Base-by-base conservation (phyloP, 2,329 filamentous ascomycete genomes). In the Sporothrix curviconia region DNA sequence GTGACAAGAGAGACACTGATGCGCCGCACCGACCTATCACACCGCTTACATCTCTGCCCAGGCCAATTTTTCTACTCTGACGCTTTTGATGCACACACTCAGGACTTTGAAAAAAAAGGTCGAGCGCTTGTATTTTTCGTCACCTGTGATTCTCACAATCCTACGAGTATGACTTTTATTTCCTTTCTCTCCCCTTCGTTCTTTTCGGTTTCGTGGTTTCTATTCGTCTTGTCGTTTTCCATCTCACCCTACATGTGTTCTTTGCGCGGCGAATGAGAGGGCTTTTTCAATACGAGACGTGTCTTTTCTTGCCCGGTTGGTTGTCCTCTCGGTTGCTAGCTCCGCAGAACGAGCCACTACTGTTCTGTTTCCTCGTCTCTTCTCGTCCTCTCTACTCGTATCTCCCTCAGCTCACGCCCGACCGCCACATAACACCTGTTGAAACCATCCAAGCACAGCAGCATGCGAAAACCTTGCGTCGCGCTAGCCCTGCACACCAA, bases 101-200 rank as follows among this genome's bases (percentile, higher is more conserved):
- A 9, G 15, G 4, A 42, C 17, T 17, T 7, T 12, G 9, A 44
- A n/a, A 34, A n/a, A 22, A 43, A 43, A n/a, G 55, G 36, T 51
- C 55, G 55, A 56, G 55, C 44, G 55, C 55, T 56, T 49, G 24
- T 47, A 24, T 42, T 19, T 42, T 11, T 24, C 51, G 25, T 54
- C 51, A 43, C 39, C n/a, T n/a, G n/a, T n/a, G n/a, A n/a, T 34
- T 14, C 15, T n/a, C 52, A 17, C 32, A 17, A 37, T 22, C 37
- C 22, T 39, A 15, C 11, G 7, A 9, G 28, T 32, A 11, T 12
- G 25, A 47, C 43, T 9, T 11, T 47, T 19, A 30, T 37, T 4
- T 50, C n/a, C 5, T 37, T 7, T 14, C 37, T 32, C 37, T 24
- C 4, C 15, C 7, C 36, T 22, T 54, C 28, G 24, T 42, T 30